phyloP scores from a whole-genome alignment of 352 stramenopile species.

The Plasmopara halstedii region DNA sequence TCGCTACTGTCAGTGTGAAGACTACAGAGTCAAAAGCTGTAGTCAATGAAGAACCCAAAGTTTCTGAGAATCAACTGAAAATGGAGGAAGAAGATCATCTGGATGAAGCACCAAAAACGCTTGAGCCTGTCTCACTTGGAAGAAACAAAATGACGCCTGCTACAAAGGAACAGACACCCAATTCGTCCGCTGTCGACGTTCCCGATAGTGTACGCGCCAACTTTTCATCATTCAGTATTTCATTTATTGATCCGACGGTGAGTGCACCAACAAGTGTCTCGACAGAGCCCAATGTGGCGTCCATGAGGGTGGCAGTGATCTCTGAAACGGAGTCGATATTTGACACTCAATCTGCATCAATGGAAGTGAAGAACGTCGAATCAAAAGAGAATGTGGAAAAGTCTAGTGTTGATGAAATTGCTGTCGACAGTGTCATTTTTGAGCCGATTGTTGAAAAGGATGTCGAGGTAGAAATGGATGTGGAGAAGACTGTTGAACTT shows the following conservation, averaged over 20 bases:
- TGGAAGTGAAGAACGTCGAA: background rate
- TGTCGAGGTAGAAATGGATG: background rate
- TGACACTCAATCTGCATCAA: background rate
- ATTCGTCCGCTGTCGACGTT: conserved; percentile 22
- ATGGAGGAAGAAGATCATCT: conserved; percentile 10
- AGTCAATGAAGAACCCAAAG: background rate
- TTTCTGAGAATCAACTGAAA: background rate
- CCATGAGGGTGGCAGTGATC: conserved; percentile 3
- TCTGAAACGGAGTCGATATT: background rate
- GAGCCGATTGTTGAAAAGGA: background rate
- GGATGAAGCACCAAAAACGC: conserved; percentile 19
- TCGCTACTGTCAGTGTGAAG: conserved; percentile 2
- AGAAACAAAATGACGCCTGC: background rate
- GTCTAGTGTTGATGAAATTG: background rate
- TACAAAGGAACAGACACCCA: conserved; percentile 11
- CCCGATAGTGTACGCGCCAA: conserved; percentile 39
- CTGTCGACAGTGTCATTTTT: background rate
- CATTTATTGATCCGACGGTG: conserved; percentile 41
- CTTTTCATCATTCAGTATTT: conserved; percentile 48
- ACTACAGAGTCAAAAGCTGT: conserved; percentile 1
- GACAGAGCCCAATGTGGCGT: conserved; percentile 26
- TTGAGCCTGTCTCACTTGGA: conserved; percentile 19
- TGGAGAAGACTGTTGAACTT: background rate
- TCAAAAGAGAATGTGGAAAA: background rate
- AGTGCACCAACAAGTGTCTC: conserved; percentile 25